Evolutionary conservation across 1,284 basidiomycete genomes (phyloP).

Genomic region (Pseudozyma sp.): DNA sequence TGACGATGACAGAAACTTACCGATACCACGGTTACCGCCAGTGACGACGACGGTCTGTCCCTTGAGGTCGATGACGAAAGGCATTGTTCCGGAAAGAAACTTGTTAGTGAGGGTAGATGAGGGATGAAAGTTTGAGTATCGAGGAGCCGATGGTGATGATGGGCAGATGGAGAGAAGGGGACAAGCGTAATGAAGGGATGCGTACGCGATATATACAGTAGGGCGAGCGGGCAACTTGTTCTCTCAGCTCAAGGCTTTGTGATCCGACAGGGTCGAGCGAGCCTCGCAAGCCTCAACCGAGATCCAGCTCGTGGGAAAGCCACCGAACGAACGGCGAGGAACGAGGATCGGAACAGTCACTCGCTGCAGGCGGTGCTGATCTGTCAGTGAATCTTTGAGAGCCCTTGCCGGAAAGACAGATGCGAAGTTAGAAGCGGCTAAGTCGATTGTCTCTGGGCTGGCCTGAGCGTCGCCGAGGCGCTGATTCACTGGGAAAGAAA

Average conservation of each 20-base stretch:
- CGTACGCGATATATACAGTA: too few species aligned
- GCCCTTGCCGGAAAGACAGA: too few species aligned
- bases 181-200: not conserved
- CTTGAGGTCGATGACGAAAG: constrained; percentile 53
- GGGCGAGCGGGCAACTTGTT: too few species aligned
- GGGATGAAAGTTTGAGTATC: not conserved
- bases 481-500: constrained; percentile 4
- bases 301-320: constrained; percentile 5
- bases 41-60: constrained; percentile 73
- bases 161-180: not conserved
- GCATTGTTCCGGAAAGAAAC: constrained; percentile 32
- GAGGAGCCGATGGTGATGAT: not conserved
- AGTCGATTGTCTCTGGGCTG: not conserved
- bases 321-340: not conserved
- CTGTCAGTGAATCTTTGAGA: too few species aligned
- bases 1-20: constrained; percentile 27
- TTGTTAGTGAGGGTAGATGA: not conserved
- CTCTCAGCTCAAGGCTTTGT: not conserved
- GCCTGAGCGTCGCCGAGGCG: constrained; percentile 4
- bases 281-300: not conserved
- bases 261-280: constrained; percentile 1
- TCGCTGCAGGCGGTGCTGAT: too few species aligned
- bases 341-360: constrained; percentile 1
- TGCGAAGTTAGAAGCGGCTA: too few species aligned
- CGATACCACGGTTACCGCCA: constrained; percentile 68